These are phyloP conservation scores for Talaromyces funiculosus DNA, from an alignment of 2,329 filamentous ascomycete species.

Conservation along the genomic window DNA sequence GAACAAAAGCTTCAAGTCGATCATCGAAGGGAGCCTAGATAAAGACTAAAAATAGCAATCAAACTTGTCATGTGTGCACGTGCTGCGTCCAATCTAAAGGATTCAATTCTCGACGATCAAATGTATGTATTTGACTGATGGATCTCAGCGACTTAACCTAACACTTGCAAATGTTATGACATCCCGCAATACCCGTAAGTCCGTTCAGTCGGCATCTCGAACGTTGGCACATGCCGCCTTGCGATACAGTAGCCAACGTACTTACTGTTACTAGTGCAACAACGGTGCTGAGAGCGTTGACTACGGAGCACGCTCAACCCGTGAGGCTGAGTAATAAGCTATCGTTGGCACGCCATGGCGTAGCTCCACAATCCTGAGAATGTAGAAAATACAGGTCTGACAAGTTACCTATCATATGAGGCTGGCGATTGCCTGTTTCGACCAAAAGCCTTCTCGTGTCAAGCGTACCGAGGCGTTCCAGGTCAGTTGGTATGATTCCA, in stretches of 20 bases:
- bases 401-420: background rate
- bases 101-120: background rate
- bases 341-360: background rate
- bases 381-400: background rate
- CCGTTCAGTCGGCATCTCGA: no score
- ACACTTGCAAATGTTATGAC: background rate
- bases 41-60: background rate
- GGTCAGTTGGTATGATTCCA: background rate
- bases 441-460: background rate
- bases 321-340: no score
- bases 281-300: background rate
- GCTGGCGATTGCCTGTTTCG: background rate
- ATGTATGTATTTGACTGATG: background rate
- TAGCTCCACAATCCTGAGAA: background rate
- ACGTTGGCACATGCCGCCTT: no score
- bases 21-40: background rate
- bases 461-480: background rate
- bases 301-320: no score
- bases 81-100: background rate
- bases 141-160: no score
- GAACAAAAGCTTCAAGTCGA: background rate
- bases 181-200: background rate
- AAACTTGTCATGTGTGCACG: background rate
- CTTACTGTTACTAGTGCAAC: no score
- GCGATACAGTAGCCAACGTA: no score